Evolutionary conservation across 2,329 filamentous ascomycete species (phyloP), one percentile per base, ranked within the genome.

Genomic region (Arthroderma sp.): DNA sequence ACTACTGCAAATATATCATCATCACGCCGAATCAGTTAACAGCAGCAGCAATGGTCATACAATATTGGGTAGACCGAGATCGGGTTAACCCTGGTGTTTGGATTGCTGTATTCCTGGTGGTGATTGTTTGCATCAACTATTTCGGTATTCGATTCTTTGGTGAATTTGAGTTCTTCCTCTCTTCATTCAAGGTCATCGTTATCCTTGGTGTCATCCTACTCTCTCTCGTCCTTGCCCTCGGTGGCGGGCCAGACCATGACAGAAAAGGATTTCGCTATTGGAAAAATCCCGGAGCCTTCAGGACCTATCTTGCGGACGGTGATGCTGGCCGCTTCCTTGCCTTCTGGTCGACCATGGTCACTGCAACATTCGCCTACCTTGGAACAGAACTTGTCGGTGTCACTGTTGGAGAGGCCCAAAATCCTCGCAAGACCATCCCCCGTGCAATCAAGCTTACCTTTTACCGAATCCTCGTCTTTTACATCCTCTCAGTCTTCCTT

Each of bases 11-110:
- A 59, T 91, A 91, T 61, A 84, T 91, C 59, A 88, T 93, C 55
- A 75, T 84, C 41, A 87, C 83, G 1, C 85, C 86, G 1, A 91
- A 91, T 57, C 85, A 93, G 60, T 68, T 93, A 34, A 91, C 85
- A 1, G 85, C 85, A 29, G 77, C 75, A n/a, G 77, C 83, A 4
- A 64, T 93, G 33, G 82, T 89, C 46, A 82, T 93, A 47, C 77
- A 82, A 53, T 87, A 79, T 55, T 93, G 86, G 85, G 66, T 85
- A 7, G 60, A 70, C 1, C 65, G 75, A 29, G 73, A 82, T 0
- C 68, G 64, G 38, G 71, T 89, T 45, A 88, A 89, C 56, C 80
- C 84, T 0, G 85, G 83, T 42, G 82, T 89, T 8, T 91, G 79
- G 66, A 87, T 93, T 45, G 73, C 85, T 34, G 72, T 84, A 41